Conservation (phyloP, 2,329 filamentous ascomycete species). For the Amauroascus verrucosus region DNA sequence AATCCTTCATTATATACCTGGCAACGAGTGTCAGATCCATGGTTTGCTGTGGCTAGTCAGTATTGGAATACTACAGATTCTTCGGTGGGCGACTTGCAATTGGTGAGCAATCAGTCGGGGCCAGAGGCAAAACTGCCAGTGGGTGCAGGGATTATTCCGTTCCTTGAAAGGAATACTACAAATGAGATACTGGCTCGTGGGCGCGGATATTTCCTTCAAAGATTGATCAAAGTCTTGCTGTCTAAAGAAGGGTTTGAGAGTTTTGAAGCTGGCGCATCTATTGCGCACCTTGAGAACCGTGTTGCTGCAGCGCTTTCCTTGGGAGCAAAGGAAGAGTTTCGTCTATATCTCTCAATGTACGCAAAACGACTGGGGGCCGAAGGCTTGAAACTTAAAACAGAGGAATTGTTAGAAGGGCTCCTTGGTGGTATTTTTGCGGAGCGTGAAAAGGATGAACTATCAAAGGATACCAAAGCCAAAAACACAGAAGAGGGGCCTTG, state of each 20-base stretch:
- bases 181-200: constrained; percentile 86
- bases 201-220: constrained; percentile 79
- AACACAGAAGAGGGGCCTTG: constrained; percentile 43
- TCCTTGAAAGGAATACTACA: constrained; percentile 87
- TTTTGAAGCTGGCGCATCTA: constrained; percentile 82
- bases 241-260: constrained; percentile 84
- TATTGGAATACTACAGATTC: constrained; percentile 99
- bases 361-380: constrained; percentile 90
- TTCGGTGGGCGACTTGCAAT: constrained; percentile 68
- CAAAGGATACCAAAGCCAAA: constrained; percentile 24
- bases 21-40: constrained; percentile 91
- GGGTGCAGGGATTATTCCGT: constrained; percentile 85
- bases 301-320: constrained; percentile 80
- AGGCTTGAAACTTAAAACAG: constrained; percentile 75
- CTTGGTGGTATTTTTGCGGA: constrained; percentile 58
- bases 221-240: constrained; percentile 79
- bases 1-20: constrained; percentile 75
- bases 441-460: constrained; percentile 43
- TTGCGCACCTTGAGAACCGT: constrained; percentile 90
- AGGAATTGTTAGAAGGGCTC: constrained; percentile 76
- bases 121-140: constrained; percentile 47
- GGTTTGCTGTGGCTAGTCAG: constrained; percentile 96
- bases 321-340: constrained; percentile 82
- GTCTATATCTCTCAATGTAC: constrained; percentile 94
- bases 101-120: constrained; percentile 54